A percentile compares a stretch with the other conserved stretches of the same genome.
These are phyloP conservation scores for Lentinula guzmanii DNA, from an alignment of 768 basidiomycete genomes.

Conservation along the genomic window DNA sequence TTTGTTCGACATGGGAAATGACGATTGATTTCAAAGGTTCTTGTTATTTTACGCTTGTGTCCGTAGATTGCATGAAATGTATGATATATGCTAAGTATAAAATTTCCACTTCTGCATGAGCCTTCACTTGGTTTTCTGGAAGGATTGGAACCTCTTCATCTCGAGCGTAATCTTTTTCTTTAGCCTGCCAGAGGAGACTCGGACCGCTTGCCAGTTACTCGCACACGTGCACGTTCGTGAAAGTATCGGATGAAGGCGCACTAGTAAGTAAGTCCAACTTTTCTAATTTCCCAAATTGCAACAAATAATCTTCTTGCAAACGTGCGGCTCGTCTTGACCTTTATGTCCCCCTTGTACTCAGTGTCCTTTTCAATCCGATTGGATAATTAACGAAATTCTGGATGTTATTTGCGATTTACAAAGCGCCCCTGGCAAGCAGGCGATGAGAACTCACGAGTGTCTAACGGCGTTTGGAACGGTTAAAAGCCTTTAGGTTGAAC, in stretches of 20 bases:
- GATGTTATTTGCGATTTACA: not conserved
- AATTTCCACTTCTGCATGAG: not conserved
- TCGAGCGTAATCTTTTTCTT: not conserved
- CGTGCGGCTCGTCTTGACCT: not conserved
- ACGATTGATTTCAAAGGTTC: constrained; percentile 26
- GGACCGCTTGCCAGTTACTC: not conserved
- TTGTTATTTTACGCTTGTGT: constrained; percentile 5
- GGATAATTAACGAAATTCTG: not conserved
- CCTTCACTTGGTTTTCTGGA: not conserved
- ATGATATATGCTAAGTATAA: constrained; percentile 5
- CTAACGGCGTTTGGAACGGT: not conserved
- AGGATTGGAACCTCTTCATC: not conserved
- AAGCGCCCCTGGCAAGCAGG: not conserved
- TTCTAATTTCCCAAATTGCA: not conserved
- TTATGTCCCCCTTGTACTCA: not conserved
- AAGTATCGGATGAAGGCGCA: not conserved
- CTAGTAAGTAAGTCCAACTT: not conserved
- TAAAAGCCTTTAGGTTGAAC: not conserved
- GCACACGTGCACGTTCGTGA: not conserved
- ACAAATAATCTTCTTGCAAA: not conserved
- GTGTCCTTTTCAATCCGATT: not conserved
- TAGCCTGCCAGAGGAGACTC: not conserved
- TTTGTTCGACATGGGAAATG: constrained; percentile 71
- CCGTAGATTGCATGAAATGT: not conserved
- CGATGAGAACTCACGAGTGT: not conserved